Base-by-base conservation (phyloP, 352 stramenopile genomes). In the Phytophthora uliginosa region DNA sequence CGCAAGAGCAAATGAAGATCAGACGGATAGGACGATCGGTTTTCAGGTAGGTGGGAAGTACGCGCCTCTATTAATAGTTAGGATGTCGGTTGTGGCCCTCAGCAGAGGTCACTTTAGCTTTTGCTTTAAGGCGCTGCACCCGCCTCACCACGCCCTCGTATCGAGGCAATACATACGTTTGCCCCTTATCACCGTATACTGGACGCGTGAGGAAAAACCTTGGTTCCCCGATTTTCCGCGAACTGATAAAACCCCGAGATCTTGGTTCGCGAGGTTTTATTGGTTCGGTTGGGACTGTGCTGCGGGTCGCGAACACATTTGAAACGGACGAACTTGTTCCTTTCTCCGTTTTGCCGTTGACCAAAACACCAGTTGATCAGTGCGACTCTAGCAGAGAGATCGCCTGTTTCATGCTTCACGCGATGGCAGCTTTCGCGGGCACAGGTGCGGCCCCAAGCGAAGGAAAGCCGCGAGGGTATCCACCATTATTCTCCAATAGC, bases 131-230 rank as follows among this genome's bases (percentile, higher is more conserved):
- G 34, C 12, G 34, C 34, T 6, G 5, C 8, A 40, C 34, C 34
- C 34, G 34, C 34, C 34, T 42, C 34, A 42, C 34, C 34, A 42
- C 34, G 34, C 34, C 6, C 34, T 42, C 34, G 12, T 42, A 10
- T 42, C 34, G 34, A 42, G 34, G 34, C 34, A 42, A 42, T 42
- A 42, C 6, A 42, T 42, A 15, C 34, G 6, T 8, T 42, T 42
- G 8, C 34, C 34, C 34, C 34, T 6, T 42, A 8, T 15, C 8
- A 15, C 6, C 9, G 12, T 42, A 6, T 12, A 15, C 36, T 42
- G 36, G 4, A 42, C 36, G 36, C 36, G 36, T 42, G 36, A 42
- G 10, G 36, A 42, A 42, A 42, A 76, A 71, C 61, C 52, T 47
- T 38, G 51, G 51, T 57, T 57, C 33, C 28, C 26, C n/a, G 15